Evolutionary conservation across 371 early-diverging fungal genomes (phyloP).

Genomic region (Rhizopus arrhizus): DNA sequence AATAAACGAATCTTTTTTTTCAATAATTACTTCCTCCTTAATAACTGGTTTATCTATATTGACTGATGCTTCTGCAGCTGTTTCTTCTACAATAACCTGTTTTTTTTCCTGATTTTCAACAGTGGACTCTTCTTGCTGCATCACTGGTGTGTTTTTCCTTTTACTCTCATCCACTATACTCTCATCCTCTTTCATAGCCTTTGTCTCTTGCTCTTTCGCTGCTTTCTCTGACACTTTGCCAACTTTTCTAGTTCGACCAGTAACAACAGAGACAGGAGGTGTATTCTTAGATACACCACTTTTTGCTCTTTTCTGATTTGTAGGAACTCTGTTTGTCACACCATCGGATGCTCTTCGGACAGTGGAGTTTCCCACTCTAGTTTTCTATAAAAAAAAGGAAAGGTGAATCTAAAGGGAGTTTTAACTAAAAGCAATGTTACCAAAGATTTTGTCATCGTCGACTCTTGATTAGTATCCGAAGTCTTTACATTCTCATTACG

Average conservation of each 20-base stretch:
- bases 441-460: conserved; percentile 2
- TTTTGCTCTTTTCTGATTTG: conserved; percentile 19
- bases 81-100: background rate
- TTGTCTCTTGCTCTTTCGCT: conserved; percentile 2
- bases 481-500: too few species aligned
- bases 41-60: background rate
- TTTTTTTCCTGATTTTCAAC: background rate
- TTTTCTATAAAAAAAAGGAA: background rate
- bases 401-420: background rate
- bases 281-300: conserved; percentile 31
- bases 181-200: background rate
- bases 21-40: background rate
- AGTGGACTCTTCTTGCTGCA: background rate
- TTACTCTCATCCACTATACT: too few species aligned
- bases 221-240: background rate
- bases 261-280: conserved; percentile 28
- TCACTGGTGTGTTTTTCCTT: background rate
- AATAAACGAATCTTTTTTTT: conserved; percentile 5
- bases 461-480: background rate
- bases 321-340: conserved; percentile 4
- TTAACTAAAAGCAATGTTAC: background rate
- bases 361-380: background rate
- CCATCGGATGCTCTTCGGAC: conserved; percentile 2
- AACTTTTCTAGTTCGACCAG: conserved; percentile 30
- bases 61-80: background rate